Conservation (phyloP, 2,329 filamentous ascomycete genomes). For the Aspergillus sp. region DNA sequence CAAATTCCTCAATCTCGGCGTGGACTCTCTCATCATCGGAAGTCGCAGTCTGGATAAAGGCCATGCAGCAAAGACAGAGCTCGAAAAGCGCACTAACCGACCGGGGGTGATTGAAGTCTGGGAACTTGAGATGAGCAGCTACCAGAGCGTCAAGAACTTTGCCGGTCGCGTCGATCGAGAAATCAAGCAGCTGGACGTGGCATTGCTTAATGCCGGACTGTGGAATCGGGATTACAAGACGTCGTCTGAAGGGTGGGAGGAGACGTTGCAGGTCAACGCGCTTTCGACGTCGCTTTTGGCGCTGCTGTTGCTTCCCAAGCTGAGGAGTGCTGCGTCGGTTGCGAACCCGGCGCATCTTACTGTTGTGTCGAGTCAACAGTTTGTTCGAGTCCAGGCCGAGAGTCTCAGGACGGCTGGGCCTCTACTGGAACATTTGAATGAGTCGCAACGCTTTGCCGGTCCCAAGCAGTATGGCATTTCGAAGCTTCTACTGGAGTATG, state of each 20-base stretch:
- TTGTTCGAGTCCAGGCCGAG: constrained; percentile 26
- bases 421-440: constrained; percentile 32
- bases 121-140: constrained; percentile 44
- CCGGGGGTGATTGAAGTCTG: constrained; percentile 37
- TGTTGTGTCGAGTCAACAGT: constrained; percentile 42
- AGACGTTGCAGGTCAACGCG: constrained; percentile 54
- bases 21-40: constrained; percentile 42
- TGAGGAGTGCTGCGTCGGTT: constrained; percentile 30
- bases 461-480: constrained; percentile 37
- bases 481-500: constrained; percentile 41
- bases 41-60: constrained; percentile 42
- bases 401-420: constrained; percentile 23
- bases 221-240: constrained; percentile 32
- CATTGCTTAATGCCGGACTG: constrained; percentile 43
- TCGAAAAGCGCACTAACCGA: constrained; percentile 29
- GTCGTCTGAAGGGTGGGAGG: constrained; percentile 45
- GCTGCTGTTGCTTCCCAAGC: constrained; percentile 47
- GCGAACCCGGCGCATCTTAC: constrained; percentile 36
- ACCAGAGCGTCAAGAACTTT: constrained; percentile 42
- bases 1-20: constrained; percentile 42
- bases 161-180: constrained; percentile 30
- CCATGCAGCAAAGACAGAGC: constrained; percentile 34
- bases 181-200: constrained; percentile 40
- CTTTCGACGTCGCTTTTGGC: constrained; percentile 53
- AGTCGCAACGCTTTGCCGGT: constrained; percentile 21